Base-by-base conservation (phyloP, 2,329 filamentous ascomycete species). In the Aureobasidium musti region DNA sequence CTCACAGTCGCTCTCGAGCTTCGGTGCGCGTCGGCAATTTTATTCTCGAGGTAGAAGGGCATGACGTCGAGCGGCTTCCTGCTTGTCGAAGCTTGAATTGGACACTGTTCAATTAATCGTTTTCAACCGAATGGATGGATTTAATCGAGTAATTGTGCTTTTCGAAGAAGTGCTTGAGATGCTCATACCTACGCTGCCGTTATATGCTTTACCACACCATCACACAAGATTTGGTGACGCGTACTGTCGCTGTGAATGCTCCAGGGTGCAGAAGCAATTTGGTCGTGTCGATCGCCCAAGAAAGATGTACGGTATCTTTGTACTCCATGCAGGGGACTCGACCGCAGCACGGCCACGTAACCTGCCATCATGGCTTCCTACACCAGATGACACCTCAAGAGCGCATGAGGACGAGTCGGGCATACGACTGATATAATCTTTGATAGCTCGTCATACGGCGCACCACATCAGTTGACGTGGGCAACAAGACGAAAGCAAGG, bases 211-310 rank as follows among this genome's bases (percentile, higher is more conserved):
- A n/a, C 19, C 26, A 13, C 10, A 19, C 21, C n/a, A 59, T 59
- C n/a, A 19, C 54, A 45, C 23, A 45, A 45, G 19, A 52, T 33
- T 28, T 19, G 21, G 43, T 61, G 57, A 61, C 57, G 57, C 57
- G 57, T 61, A 49, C 41, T 47, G 28, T 37, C n/a, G 57, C 41
- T 14, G 28, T 21, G n/a, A 47, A 13, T 33, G 28, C 57, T 49
- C 7, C 17, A 37, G n/a, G 5, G 28, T 23, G 28, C 39, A 61
- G 30, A 61, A 61, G 57, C 41, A 61, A 61, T 30, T 23, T 33
- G 13, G 57, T 49, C 57, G 43, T 61, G 57, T 49, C 57, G 57
- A 61, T 61, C 57, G 23, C 28, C 57, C 57, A 61, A 49, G 43
- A 33, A 14, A 23, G 26, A 61, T 61, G 26, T 30, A 47, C 41